A percentile compares a stretch with the other conserved stretches of the same genome.
Conservation (phyloP, 306 rosid genomes). For the Abrus precatorius region DNA sequence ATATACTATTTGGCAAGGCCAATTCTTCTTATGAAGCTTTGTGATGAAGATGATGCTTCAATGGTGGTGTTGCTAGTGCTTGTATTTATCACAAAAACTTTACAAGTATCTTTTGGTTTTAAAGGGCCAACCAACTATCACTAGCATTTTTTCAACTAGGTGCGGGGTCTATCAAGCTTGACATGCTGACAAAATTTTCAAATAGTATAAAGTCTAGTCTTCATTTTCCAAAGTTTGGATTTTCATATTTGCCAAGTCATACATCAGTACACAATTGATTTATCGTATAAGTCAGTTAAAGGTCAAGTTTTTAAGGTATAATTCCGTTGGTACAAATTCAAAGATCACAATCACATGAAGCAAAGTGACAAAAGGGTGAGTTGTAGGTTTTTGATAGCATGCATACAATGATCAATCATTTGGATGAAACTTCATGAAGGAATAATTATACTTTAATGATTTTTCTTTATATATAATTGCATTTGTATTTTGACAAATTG, state of each 20-base stretch:
- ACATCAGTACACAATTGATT: neutral
- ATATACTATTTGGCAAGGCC: conserved; percentile 36
- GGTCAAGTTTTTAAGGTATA: conserved; percentile 19
- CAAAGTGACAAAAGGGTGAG: conserved; percentile 44
- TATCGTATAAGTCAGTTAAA: conserved; percentile 15
- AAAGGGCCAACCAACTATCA: conserved; percentile 57
- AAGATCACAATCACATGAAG: conserved; percentile 37
- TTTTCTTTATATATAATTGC: conserved; percentile 41
- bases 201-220: conserved; percentile 29
- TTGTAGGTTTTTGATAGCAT: conserved; percentile 38
- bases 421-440: conserved; percentile 42
- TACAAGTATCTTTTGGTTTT: conserved; percentile 60
- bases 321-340: conserved; percentile 44
- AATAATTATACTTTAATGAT: conserved; percentile 48
- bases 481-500: conserved; percentile 32
- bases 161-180: conserved; percentile 55
- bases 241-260: neutral
- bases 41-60: conserved; percentile 53
- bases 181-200: conserved; percentile 62
- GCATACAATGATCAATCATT: conserved; percentile 40
- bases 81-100: conserved; percentile 71
- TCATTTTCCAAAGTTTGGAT: conserved; percentile 1
- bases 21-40: conserved; percentile 45
- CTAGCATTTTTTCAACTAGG: conserved; percentile 27
- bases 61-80: conserved; percentile 68